Conservation (phyloP, 306 rosid species). For the Malus orientalis region DNA sequence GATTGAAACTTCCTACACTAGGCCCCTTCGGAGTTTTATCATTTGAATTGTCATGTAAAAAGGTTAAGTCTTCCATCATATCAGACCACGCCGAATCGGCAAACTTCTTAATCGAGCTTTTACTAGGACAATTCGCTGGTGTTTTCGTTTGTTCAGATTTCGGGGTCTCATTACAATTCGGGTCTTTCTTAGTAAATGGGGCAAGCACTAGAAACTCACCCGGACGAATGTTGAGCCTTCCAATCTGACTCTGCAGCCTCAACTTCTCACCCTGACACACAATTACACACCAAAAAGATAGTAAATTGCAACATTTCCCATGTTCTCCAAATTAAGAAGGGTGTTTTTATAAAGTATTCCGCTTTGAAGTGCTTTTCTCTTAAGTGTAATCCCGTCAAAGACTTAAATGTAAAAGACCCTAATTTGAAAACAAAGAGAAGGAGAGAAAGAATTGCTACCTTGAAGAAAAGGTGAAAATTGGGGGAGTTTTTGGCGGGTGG, state of each 20-base stretch:
- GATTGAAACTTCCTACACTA: constrained; percentile 1
- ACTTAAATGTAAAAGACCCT: no score
- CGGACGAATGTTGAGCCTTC: constrained; percentile 12
- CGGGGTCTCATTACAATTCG: constrained; percentile 2
- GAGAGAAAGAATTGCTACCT: constrained; percentile 26
- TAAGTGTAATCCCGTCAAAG: no score
- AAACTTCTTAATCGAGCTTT: constrained; percentile 32
- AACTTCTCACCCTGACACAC: constrained; percentile 60
- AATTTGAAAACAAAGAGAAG: neutral
- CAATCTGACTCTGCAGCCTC: constrained; percentile 42
- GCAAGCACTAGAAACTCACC: constrained; percentile 65
- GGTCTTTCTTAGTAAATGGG: constrained; percentile 54
- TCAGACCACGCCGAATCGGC: constrained; percentile 63
- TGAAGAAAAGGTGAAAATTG: constrained; percentile 74
- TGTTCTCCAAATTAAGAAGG: no score
- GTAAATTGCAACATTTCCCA: no score
- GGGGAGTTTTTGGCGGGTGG: constrained; percentile 49
- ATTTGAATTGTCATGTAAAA: constrained; percentile 20
- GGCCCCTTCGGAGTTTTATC: neutral
- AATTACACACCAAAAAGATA: neutral
- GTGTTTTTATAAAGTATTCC: no score
- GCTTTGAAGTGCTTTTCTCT: no score
- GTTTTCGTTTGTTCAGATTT: constrained; percentile 22
- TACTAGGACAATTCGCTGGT: constrained; percentile 8
- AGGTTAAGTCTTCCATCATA: constrained; percentile 66